A percentile compares a stretch with the other conserved stretches of the same genome.
Conservation (phyloP, 345 rosid species). For the Gossypium rotundifolium region DNA sequence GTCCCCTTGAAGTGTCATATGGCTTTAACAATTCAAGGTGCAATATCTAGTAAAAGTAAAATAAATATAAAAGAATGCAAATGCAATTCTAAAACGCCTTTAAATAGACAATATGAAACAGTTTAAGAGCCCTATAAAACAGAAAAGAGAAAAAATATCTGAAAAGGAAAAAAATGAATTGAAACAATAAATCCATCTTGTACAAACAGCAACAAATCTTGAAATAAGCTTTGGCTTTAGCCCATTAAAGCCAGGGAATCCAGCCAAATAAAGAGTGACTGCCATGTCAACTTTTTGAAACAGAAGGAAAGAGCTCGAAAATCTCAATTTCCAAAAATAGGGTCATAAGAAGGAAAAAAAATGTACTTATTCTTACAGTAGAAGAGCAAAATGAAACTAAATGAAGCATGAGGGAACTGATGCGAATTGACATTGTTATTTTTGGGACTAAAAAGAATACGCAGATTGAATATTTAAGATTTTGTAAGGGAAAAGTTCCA, state of each 20-base stretch:
- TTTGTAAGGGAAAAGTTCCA: not conserved
- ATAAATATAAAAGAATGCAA: not conserved
- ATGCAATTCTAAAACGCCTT: not conserved
- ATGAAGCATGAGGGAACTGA: not conserved
- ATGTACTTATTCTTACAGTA: not conserved
- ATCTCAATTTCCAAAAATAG: not conserved
- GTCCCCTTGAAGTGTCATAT: not conserved
- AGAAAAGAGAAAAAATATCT: too few relatives aligned
- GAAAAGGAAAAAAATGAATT: not conserved
- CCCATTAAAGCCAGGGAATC: not conserved
- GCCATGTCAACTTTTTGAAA: not conserved
- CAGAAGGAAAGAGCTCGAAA: not conserved
- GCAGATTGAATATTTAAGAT: not conserved
- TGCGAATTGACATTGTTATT: not conserved
- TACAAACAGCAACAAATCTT: not conserved
- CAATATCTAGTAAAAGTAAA: not conserved
- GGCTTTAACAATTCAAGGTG: not conserved
- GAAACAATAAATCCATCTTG: not conserved
- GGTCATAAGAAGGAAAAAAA: not conserved
- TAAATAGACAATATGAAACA: too few relatives aligned
- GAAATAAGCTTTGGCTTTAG: not conserved
- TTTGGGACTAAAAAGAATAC: not conserved
- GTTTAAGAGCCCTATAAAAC: too few relatives aligned
- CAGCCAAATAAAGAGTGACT: not conserved
- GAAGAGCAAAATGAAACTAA: not conserved